Percentiles rank a stretch among this genome's conserved stretches.
Evolutionary conservation across 306 rosid genomes (phyloP).

Genomic region (Malus sieversii): DNA sequence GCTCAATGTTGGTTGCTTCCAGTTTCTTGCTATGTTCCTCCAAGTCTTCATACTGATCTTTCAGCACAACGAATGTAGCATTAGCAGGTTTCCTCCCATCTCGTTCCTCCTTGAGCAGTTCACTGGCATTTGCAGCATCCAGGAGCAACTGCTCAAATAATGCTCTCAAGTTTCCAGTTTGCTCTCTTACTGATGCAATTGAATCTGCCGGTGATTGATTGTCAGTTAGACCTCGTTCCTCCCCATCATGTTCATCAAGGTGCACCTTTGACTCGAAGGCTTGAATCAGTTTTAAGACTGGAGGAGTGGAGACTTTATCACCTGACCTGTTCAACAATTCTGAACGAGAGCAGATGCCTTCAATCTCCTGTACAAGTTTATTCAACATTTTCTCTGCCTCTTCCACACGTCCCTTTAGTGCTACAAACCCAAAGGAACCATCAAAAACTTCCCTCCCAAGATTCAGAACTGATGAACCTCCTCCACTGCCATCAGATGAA

Average conservation of each 20-base stretch:
- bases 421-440: slow-evolving; percentile 47
- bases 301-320: slow-evolving; percentile 44
- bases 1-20: slow-evolving; percentile 68
- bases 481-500: slow-evolving; percentile 21
- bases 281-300: slow-evolving; percentile 72
- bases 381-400: slow-evolving; percentile 48
- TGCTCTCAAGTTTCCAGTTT: slow-evolving; percentile 47
- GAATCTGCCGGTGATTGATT: slow-evolving; percentile 35
- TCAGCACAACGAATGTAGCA: slow-evolving; percentile 35
- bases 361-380: slow-evolving; percentile 60
- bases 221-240: slow-evolving; percentile 25
- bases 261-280: slow-evolving; percentile 70
- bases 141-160: slow-evolving; percentile 46
- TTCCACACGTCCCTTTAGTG: slow-evolving; percentile 40
- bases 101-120: slow-evolving; percentile 53
- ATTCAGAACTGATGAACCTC: slow-evolving; percentile 18
- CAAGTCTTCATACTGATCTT: slow-evolving; percentile 48
- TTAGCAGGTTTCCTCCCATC: slow-evolving; percentile 42
- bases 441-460: slow-evolving; percentile 38
- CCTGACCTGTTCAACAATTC: slow-evolving; percentile 32
- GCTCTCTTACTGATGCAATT: slow-evolving; percentile 37
- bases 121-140: slow-evolving; percentile 46
- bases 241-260: slow-evolving; percentile 52
- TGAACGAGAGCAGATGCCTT: slow-evolving; percentile 38
- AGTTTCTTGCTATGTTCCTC: slow-evolving; percentile 47